Evolutionary conservation across 2,329 filamentous ascomycete genomes (phyloP).

Genomic region (Exophiala sp.): DNA sequence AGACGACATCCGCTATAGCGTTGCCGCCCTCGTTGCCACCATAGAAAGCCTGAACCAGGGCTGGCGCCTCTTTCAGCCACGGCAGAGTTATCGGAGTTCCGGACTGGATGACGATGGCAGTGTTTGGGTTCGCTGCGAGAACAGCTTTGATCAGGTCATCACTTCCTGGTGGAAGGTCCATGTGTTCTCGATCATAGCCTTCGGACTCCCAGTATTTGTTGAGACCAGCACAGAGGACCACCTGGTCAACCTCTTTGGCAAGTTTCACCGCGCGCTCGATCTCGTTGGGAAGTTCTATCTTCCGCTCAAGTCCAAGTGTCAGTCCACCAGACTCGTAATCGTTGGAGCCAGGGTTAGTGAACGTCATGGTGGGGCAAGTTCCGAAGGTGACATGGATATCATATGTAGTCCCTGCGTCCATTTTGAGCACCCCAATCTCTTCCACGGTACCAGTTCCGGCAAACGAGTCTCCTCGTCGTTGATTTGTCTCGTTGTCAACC

Average conservation of each 20-base stretch:
- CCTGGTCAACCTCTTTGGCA: conserved; percentile 69
- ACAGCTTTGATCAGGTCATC: conserved; percentile 63
- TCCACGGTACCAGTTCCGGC: conserved; percentile 63
- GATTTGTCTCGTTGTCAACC: conserved; percentile 64
- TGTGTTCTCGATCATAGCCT: conserved; percentile 58
- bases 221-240: conserved; percentile 72
- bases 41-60: conserved; percentile 76
- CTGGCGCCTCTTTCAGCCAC: conserved; percentile 45
- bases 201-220: conserved; percentile 81
- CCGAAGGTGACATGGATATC: conserved; percentile 58
- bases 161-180: conserved; percentile 52
- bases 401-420: conserved; percentile 60
- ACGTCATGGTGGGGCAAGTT: conserved; percentile 56
- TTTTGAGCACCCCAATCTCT: conserved; percentile 56
- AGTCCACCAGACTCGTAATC: conserved; percentile 58
- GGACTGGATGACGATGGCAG: conserved; percentile 71
- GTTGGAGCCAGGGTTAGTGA: conserved; percentile 48
- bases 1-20: conserved; percentile 72
- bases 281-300: conserved; percentile 56
- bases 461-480: conserved; percentile 61
- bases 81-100: conserved; percentile 64
- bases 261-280: conserved; percentile 64
- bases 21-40: conserved; percentile 84
- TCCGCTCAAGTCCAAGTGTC: conserved; percentile 59
- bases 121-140: conserved; percentile 63